Base-by-base conservation (phyloP, 208 protist genomes). In the Porcisia hertigi region DNA sequence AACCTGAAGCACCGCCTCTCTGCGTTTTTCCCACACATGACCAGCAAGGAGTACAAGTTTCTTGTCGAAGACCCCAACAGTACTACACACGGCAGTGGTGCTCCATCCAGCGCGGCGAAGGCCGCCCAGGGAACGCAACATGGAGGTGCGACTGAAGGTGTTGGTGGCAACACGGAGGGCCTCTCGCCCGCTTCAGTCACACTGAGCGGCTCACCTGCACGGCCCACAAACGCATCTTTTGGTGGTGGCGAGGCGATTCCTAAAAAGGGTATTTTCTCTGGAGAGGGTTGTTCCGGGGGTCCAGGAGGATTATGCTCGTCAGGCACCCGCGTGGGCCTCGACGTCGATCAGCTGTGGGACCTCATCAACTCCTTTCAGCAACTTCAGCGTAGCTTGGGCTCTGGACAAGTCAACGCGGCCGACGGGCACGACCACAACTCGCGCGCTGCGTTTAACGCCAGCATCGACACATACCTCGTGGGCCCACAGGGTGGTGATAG, bases 41-140 rank as follows among this genome's bases (percentile, higher is more conserved):
- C 94, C 14, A 96, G 80, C 71, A 96, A 94, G 69, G 97, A 98
- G 80, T 98, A 96, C 86, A 89, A 94, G 47, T 98, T 98, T 72
- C 85, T 98, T 20, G 86, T 98, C 36, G 92, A 90, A 47, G 93
- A 98, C 65, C 81, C 86, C 16, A 77, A 59, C 53, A 72, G 77
- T 49, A 55, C 47, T 25, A 77, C 69, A 69, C 58, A 58, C 57
- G 58, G 57, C 70, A 18, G 34, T 25, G 36, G 55, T 3, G 45
- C 60, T 30, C n/a, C 30, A 47, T 39, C 70, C n/a, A 52, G 34
- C 23, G 47, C 49, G 16, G n/a, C 49, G 6, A 59, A 58, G 39
- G n/a, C 34, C n/a, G 34, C 12, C 41, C 52, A 58, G 14, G 54
- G 57, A 34, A 39, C 73, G 8, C 45, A 58, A 25, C 43, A 47